phyloP scores from a whole-genome alignment of 208 protist genomes.

The Porcisia deanei region DNA sequence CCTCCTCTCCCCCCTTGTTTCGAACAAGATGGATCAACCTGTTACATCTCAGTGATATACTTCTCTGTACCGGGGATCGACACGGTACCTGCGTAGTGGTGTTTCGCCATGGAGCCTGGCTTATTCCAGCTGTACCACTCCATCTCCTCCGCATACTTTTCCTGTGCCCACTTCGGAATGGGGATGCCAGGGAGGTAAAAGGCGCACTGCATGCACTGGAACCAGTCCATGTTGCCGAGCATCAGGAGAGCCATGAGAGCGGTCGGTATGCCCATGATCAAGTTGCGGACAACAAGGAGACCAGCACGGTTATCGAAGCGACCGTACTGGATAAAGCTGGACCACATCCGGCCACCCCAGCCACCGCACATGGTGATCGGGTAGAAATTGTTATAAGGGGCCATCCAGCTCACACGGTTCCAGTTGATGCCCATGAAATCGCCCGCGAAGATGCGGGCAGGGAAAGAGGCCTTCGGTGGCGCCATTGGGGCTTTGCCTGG shows the following conservation, averaged over 20 bases:
- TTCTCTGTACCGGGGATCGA: constrained; percentile 89
- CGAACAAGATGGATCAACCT: background rate
- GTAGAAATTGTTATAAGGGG: constrained; percentile 91
- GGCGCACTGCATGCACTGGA: constrained; percentile 63
- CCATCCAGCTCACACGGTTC: constrained; percentile 88
- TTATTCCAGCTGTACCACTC: constrained; percentile 76
- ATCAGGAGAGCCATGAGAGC: constrained; percentile 66
- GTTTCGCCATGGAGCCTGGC: constrained; percentile 83
- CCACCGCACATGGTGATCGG: constrained; percentile 86
- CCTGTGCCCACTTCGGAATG: constrained; percentile 71
- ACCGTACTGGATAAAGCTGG: constrained; percentile 86
- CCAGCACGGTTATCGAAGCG: constrained; percentile 81
- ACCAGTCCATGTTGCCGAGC: constrained; percentile 87
- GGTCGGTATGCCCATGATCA: constrained; percentile 54
- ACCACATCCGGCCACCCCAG: constrained; percentile 82
- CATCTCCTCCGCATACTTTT: constrained; percentile 75
- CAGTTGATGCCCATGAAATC: constrained; percentile 90
- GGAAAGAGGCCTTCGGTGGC: constrained; percentile 76
- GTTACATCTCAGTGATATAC: constrained; percentile 59
- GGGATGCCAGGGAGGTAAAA: constrained; percentile 51
- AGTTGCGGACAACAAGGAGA: constrained; percentile 64
- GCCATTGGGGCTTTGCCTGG: constrained; percentile 40
- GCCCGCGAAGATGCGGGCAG: constrained; percentile 75
- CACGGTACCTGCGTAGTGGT: constrained; percentile 81
- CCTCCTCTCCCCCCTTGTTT: background rate